Conservation (phyloP, 2,329 filamentous ascomycete species). For the Paraphaeosphaeria minitans region DNA sequence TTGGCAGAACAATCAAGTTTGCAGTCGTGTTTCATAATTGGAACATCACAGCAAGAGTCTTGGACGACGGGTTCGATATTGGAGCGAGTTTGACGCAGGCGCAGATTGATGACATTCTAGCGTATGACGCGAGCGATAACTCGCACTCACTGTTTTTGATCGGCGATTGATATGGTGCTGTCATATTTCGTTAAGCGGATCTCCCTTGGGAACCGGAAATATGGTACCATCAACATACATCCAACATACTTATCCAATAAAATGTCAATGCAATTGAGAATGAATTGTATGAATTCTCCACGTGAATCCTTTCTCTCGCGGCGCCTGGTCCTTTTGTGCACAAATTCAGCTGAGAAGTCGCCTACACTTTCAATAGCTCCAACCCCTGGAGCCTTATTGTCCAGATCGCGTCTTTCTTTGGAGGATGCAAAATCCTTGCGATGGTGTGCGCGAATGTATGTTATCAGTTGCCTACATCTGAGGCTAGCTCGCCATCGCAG, state of each 20-base stretch:
- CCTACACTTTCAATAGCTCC: too few species aligned
- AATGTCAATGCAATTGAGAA: too few species aligned
- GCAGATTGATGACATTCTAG: conserved; percentile 42
- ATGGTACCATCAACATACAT: too few species aligned
- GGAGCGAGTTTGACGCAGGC: conserved; percentile 38
- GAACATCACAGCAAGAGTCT: conserved; percentile 41
- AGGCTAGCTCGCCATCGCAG: neutral
- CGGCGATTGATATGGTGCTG: conserved; percentile 26
- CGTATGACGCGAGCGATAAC: conserved; percentile 42
- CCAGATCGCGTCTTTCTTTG: too few species aligned
- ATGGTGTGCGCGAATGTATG: too few species aligned
- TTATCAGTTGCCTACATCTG: neutral
- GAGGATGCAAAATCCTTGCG: too few species aligned
- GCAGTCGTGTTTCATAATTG: conserved; percentile 51
- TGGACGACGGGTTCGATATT: conserved; percentile 49
- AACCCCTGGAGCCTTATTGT: too few species aligned
- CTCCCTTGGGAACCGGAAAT: neutral
- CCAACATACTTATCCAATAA: too few species aligned
- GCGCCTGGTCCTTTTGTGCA: too few species aligned
- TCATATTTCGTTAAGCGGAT: neutral
- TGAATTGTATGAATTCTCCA: too few species aligned
- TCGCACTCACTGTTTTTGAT: conserved; percentile 49
- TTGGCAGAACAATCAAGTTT: conserved; percentile 63
- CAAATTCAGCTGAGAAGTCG: too few species aligned
- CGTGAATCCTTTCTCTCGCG: too few species aligned